Base-by-base conservation (phyloP, 2,329 filamentous ascomycete species). In the Ophiostoma montium region DNA sequence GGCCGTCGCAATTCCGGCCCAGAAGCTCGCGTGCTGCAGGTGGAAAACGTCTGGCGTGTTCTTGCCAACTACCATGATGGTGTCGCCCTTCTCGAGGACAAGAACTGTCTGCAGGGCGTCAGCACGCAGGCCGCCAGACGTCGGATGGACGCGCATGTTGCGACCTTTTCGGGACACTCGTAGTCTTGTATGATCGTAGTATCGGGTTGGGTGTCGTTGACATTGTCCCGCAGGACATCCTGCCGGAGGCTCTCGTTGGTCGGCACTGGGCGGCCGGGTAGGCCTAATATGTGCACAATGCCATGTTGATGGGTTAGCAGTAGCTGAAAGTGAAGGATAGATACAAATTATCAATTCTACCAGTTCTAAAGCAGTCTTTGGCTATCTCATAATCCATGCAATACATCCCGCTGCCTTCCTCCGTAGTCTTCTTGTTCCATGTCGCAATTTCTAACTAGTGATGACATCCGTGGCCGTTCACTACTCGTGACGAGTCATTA, bases 201-300 rank as follows among this genome's bases (percentile, higher is more conserved):
- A 16, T 50, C 30, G 10, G 48, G 48, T 3, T 42, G 31, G 2
- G 48, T 50, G 21, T 50, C 48, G 36, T 50, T 43, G 10, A 50
- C 32, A 12, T 50, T 42, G 15, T 50, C 35, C 16, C 43, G 19
- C 31, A 47, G n/a, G 2, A 50, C 45, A 35, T 32, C 46, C n/a
- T 46, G 43, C 48, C 48, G 47, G 27, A 50, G 47, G 8, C 35
- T 41, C 44, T 41, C 43, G 48, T 47, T 23, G 1, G 43, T 27
- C 3, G 33, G 48, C 10, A 47, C 38, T 16, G 19, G 5, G 35
- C 30, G 13, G 19, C 30, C 27, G 43, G 23, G 32, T 46, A 46
- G n/a, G n/a, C n/a, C 3, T 35, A 19, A 5, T 42, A 46, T 0
- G 42, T 23, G 11, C 42, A 42, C 23, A 13, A 50, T 32, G 45